Evolutionary conservation across 2,329 filamentous ascomycete species (phyloP).

Genomic region (Penicillium sp.): DNA sequence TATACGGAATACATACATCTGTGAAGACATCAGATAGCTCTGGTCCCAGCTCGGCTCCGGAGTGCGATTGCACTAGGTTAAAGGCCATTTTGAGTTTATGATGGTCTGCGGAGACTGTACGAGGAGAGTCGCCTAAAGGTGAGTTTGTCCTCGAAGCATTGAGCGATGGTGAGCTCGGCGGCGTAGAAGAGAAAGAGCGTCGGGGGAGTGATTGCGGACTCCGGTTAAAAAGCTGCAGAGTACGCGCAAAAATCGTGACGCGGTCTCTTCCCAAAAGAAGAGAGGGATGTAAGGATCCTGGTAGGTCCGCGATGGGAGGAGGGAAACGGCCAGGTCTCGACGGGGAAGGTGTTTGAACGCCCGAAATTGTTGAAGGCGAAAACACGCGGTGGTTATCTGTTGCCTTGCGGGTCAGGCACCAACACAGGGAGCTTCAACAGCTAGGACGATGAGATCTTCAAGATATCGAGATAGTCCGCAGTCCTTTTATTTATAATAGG

Average conservation of each 20-base stretch:
- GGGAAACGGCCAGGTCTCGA: conserved; percentile 1
- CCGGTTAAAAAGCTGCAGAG: conserved; percentile 42
- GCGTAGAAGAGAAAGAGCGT: conserved; percentile 43
- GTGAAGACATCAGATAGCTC: conserved; percentile 78
- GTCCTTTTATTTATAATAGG: neutral
- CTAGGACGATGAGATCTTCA: neutral
- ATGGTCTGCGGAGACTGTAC: conserved; percentile 40
- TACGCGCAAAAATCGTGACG: conserved; percentile 48
- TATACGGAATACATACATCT: conserved; percentile 58
- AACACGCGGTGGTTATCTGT: conserved; percentile 22
- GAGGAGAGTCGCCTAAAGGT: conserved; percentile 37
- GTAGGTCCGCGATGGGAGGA: conserved; percentile 10
- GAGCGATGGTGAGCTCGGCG: conserved; percentile 36
- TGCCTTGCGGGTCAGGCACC: conserved; percentile 26
- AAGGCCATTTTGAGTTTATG: conserved; percentile 60
- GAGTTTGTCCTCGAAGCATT: conserved; percentile 39
- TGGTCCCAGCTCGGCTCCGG: conserved; percentile 55
- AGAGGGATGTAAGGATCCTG: conserved; percentile 18
- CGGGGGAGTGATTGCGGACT: conserved; percentile 45
- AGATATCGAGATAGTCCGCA: neutral
- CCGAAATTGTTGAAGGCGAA: conserved; percentile 24
- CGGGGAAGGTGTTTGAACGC: neutral
- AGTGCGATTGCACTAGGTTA: conserved; percentile 44
- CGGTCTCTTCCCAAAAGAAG: conserved; percentile 23
- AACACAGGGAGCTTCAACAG: neutral